Percentiles rank a stretch among this genome's conserved stretches.
Evolutionary conservation across 2,329 filamentous ascomycete genomes (phyloP).

Genomic region (Colletotrichum incanum): DNA sequence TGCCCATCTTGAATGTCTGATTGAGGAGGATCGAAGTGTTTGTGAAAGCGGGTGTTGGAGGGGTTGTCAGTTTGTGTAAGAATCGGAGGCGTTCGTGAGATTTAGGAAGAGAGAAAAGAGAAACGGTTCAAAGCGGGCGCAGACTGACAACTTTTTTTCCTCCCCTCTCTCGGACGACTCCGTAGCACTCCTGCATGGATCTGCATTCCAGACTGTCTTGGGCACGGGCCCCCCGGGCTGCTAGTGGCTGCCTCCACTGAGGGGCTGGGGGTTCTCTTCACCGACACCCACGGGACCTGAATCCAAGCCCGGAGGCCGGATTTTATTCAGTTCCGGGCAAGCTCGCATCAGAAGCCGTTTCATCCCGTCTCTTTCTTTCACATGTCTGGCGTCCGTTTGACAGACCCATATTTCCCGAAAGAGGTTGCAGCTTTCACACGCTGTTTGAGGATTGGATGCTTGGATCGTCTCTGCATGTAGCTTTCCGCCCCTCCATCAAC

Average conservation of each 20-base stretch:
- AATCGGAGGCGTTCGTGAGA: slow-evolving; percentile 9
- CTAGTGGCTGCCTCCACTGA: slow-evolving; percentile 26
- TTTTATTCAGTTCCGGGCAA: slow-evolving; percentile 11
- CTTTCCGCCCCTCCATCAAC: slow-evolving; percentile 10
- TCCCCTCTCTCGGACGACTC: slow-evolving; percentile 21
- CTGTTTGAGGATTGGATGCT: not conserved
- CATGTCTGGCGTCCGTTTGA: slow-evolving; percentile 17
- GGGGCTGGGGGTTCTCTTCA: slow-evolving; percentile 15
- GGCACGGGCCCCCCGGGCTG: slow-evolving; percentile 17
- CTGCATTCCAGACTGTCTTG: slow-evolving; percentile 28
- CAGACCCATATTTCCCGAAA: not conserved
- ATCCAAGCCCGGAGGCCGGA: slow-evolving; percentile 7
- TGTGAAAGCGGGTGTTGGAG: not conserved
- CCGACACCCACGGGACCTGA: not conserved
- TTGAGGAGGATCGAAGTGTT: not conserved
- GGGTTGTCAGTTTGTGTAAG: not conserved
- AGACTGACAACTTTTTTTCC: slow-evolving; percentile 9
- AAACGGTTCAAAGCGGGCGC: slow-evolving; percentile 20
- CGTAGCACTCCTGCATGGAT: slow-evolving; percentile 37
- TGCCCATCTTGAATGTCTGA: slow-evolving; percentile 40
- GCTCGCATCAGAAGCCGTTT: slow-evolving; percentile 19
- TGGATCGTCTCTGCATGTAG: not conserved
- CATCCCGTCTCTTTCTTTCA: slow-evolving; percentile 27
- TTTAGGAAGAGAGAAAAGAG: slow-evolving; percentile 9
- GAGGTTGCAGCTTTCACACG: slow-evolving; percentile 11